phyloP scores from a whole-genome alignment of 2,329 filamentous ascomycete species.

The Colletotrichum falcatum region DNA sequence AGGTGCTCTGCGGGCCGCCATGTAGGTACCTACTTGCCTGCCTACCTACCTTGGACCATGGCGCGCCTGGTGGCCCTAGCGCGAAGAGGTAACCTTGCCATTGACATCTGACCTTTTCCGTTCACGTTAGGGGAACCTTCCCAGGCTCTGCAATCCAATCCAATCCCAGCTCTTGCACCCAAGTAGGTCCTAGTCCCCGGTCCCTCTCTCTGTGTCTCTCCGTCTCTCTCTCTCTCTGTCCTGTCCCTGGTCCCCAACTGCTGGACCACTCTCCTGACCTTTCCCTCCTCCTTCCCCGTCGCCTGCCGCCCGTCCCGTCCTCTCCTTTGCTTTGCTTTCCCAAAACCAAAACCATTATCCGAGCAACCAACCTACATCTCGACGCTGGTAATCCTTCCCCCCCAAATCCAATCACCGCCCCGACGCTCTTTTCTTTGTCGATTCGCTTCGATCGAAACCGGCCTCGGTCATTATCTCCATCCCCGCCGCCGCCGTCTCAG shows the following conservation, averaged over 20 bases:
- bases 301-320: conserved; percentile 34
- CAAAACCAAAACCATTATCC: conserved; percentile 40
- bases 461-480: conserved; percentile 35
- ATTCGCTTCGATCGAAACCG: conserved; percentile 42
- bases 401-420: conserved; percentile 35
- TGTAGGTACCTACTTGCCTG: conserved; percentile 1
- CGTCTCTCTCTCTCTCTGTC: neutral
- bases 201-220: neutral
- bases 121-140: conserved; percentile 39
- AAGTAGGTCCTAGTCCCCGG: neutral
- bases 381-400: conserved; percentile 35
- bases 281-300: conserved; percentile 30
- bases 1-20: conserved; percentile 3
- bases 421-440: conserved; percentile 44
- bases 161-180: conserved; percentile 22
- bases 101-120: conserved; percentile 34
- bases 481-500: conserved; percentile 26
- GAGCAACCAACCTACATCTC: conserved; percentile 38
- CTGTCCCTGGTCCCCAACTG: conserved; percentile 4
- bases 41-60: conserved; percentile 1
- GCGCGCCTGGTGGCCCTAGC: conserved; percentile 35
- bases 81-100: conserved; percentile 31
- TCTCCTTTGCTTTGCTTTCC: conserved; percentile 42
- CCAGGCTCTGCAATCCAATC: conserved; percentile 36
- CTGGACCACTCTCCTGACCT: conserved; percentile 22